phyloP scores from a whole-genome alignment of 257 asterid genomes.

The Solanum chiquidenum region DNA sequence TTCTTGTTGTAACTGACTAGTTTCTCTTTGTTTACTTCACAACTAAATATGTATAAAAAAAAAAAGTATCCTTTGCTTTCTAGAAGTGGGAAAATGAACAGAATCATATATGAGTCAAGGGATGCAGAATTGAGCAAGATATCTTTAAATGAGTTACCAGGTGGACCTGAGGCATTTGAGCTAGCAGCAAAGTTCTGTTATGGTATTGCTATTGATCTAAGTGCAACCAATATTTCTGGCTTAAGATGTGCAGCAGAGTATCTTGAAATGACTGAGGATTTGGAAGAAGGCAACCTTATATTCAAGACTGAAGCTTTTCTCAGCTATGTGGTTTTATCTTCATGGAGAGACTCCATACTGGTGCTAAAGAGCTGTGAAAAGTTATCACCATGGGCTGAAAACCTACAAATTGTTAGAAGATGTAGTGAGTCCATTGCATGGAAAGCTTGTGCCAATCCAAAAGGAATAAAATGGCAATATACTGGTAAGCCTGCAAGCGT shows the following conservation, averaged over 20 bases:
- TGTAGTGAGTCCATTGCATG: conserved; percentile 96
- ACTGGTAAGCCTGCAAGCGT: conserved; percentile 53
- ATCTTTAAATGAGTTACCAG: conserved; percentile 66
- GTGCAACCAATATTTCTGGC: conserved; percentile 80
- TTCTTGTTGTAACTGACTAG: background rate
- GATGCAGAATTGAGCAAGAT: conserved; percentile 41
- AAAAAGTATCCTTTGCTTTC: conserved; percentile 81
- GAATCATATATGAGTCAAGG: conserved; percentile 61
- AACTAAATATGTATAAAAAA: background rate
- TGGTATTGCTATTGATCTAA: conserved; percentile 76
- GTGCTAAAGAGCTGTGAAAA: conserved; percentile 73
- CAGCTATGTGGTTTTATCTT: conserved; percentile 88
- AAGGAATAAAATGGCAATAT: conserved; percentile 90
- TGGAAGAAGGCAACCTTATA: conserved; percentile 90
- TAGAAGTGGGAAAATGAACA: conserved; percentile 76
- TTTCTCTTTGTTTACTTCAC: background rate
- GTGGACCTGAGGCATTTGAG: conserved; percentile 82
- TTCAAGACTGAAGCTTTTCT: conserved; percentile 96
- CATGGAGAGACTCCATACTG: conserved; percentile 86
- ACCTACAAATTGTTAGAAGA: conserved; percentile 81
- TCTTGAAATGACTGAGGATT: conserved; percentile 92
- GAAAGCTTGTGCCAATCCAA: conserved; percentile 97
- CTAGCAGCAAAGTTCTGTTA: conserved; percentile 94
- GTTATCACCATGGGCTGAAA: conserved; percentile 92
- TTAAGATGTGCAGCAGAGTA: conserved; percentile 90